Conservation (phyloP, 2,329 filamentous ascomycete genomes). For the Catunica adiposa region DNA sequence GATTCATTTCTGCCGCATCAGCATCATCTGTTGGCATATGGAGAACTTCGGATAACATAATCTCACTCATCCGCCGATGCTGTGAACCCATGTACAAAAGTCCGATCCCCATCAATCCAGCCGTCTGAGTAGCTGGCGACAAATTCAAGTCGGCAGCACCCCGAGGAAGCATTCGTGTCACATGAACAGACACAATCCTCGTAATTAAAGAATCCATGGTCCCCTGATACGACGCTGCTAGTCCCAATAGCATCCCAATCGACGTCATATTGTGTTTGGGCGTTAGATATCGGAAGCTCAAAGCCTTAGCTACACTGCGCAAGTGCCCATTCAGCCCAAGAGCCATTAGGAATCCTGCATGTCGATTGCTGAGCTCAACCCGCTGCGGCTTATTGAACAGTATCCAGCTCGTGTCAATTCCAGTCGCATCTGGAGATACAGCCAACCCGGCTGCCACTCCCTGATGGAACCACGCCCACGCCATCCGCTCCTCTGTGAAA, state of each 20-base stretch:
- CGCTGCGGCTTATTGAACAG: slow-evolving; percentile 89
- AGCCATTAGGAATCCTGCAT: slow-evolving; percentile 82
- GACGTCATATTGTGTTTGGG: slow-evolving; percentile 99
- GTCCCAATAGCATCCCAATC: slow-evolving; percentile 77
- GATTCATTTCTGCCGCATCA: background rate
- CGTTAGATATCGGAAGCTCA: slow-evolving; percentile 97
- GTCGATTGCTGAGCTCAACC: slow-evolving; percentile 79
- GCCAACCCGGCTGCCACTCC: slow-evolving; percentile 84
- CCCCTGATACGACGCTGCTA: slow-evolving; percentile 85
- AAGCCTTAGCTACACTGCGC: slow-evolving; percentile 90
- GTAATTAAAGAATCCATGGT: slow-evolving; percentile 97
- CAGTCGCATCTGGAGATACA: slow-evolving; percentile 75
- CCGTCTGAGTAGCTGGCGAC: slow-evolving; percentile 83
- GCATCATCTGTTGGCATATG: slow-evolving; percentile 34
- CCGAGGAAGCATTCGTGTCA: slow-evolving; percentile 80
- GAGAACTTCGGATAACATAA: slow-evolving; percentile 96
- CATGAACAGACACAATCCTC: slow-evolving; percentile 81
- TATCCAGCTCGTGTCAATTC: slow-evolving; percentile 98
- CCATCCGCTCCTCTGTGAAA: slow-evolving; percentile 91
- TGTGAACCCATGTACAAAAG: slow-evolving; percentile 88
- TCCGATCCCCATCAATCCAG: slow-evolving; percentile 92
- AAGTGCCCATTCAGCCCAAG: slow-evolving; percentile 88
- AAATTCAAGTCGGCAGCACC: slow-evolving; percentile 90
- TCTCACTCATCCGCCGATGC: slow-evolving; percentile 94
- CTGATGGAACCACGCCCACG: slow-evolving; percentile 97